Evolutionary conservation across 176 grass and related monocot genomes (phyloP).

Genomic region (Elymus sibiricus): DNA sequence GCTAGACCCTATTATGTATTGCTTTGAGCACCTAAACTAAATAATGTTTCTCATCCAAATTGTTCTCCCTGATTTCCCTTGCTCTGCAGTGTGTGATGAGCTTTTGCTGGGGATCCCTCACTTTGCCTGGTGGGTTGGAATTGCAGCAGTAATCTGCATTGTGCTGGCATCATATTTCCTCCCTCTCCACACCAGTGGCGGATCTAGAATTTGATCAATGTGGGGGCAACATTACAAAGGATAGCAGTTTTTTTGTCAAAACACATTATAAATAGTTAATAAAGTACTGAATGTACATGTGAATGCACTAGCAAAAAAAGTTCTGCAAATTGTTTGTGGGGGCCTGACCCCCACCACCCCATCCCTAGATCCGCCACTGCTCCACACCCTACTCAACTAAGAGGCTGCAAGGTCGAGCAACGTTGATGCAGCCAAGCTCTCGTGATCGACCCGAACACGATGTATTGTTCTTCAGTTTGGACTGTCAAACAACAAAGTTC

Average conservation of each 20-base stretch:
- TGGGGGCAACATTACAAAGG: no score
- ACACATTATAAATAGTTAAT: no score
- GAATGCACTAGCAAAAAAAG: no score
- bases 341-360: no score
- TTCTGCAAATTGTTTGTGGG: no score
- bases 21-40: not conserved
- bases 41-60: not conserved
- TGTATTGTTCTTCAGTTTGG: no score
- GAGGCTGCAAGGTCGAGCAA: not conserved
- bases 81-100: slow-evolving; percentile 69
- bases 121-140: slow-evolving; percentile 73
- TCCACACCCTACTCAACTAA: slow-evolving; percentile 35
- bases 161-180: slow-evolving; percentile 54
- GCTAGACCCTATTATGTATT: not conserved
- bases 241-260: no score
- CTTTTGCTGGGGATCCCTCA: slow-evolving; percentile 63
- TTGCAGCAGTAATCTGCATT: slow-evolving; percentile 57
- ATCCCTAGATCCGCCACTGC: no score
- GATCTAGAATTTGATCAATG: no score
- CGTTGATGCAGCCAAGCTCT: slow-evolving; percentile 24
- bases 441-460: slow-evolving; percentile 10
- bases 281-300: no score
- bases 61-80: not conserved
- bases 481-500: no score
- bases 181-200: slow-evolving; percentile 36